phyloP scores from a whole-genome alignment of 1,284 basidiomycete species.

The Chalciporus sp. region DNA sequence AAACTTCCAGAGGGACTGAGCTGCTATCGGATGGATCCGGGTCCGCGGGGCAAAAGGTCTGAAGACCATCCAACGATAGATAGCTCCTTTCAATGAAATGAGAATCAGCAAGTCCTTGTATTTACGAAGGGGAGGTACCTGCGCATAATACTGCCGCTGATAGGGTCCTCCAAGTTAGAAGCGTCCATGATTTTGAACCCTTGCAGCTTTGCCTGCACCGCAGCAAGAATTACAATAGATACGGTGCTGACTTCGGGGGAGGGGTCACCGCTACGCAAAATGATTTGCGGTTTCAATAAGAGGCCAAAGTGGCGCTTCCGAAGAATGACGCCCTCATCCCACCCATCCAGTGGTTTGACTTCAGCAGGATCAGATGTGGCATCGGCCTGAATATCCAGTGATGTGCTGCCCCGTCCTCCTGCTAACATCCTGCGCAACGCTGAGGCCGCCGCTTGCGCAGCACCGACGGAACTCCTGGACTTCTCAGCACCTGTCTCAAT shows the following conservation, averaged over 20 bases:
- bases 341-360: conserved; percentile 68
- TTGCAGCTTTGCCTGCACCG: conserved; percentile 82
- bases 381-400: conserved; percentile 44
- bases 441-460: conserved; percentile 62
- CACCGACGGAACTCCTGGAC: conserved; percentile 38
- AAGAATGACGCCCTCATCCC: conserved; percentile 69
- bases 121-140: conserved; percentile 50
- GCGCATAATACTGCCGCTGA: conserved; percentile 86
- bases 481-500: conserved; percentile 38
- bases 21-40: conserved; percentile 42
- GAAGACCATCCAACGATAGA: conserved; percentile 76
- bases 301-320: conserved; percentile 79
- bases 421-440: conserved; percentile 64
- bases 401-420: conserved; percentile 49
- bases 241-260: conserved; percentile 52
- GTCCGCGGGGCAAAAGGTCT: conserved; percentile 82
- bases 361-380: conserved; percentile 30
- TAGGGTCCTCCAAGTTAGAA: conserved; percentile 78
- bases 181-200: conserved; percentile 84
- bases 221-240: conserved; percentile 77
- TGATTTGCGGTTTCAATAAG: conserved; percentile 90
- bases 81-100: conserved; percentile 58
- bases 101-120: not conserved
- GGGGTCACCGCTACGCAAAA: conserved; percentile 59
- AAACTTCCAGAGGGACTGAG: conserved; percentile 84